A percentile compares a stretch with the other conserved stretches of the same genome.
phyloP scores from a whole-genome alignment of 352 stramenopile species.

The Phytopythium oedochilum region DNA sequence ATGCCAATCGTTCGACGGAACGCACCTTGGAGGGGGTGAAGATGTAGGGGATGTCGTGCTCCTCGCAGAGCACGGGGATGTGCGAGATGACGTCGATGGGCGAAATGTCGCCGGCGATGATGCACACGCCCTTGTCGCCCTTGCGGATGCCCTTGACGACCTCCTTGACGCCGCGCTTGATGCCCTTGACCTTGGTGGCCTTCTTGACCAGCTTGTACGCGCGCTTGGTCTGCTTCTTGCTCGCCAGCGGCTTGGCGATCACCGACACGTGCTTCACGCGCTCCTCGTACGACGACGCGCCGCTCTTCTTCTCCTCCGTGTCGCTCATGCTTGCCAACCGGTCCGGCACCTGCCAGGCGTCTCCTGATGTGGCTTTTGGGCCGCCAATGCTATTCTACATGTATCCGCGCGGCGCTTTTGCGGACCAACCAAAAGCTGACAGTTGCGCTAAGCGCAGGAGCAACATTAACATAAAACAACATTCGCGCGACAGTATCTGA shows the following conservation, averaged over 20 bases:
- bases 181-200: constrained; percentile 94
- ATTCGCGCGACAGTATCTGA: not conserved
- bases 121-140: constrained; percentile 96
- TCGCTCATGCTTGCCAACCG: constrained; percentile 77
- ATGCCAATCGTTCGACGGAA: no score
- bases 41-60: constrained; percentile 98
- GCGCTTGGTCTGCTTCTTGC: constrained; percentile 96
- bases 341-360: no score
- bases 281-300: constrained; percentile 68
- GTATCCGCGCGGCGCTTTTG: not conserved
- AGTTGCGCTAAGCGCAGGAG: not conserved
- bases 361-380: not conserved
- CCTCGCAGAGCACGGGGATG: constrained; percentile 98
- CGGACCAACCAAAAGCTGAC: not conserved
- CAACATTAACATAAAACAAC: not conserved
- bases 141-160: constrained; percentile 98
- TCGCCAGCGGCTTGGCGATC: constrained; percentile 96
- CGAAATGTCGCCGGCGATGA: constrained; percentile 99
- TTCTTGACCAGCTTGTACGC: constrained; percentile 95
- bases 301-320: constrained; percentile 59
- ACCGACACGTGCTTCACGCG: constrained; percentile 83
- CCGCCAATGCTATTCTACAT: no score
- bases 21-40: constrained; percentile 95
- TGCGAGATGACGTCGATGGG: constrained; percentile 99
- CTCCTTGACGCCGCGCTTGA: constrained; percentile 99